A percentile compares a stretch with the other conserved stretches of the same genome.
Conservation (phyloP, 768 basidiomycete species). For the Nevesoporus exiguus region DNA sequence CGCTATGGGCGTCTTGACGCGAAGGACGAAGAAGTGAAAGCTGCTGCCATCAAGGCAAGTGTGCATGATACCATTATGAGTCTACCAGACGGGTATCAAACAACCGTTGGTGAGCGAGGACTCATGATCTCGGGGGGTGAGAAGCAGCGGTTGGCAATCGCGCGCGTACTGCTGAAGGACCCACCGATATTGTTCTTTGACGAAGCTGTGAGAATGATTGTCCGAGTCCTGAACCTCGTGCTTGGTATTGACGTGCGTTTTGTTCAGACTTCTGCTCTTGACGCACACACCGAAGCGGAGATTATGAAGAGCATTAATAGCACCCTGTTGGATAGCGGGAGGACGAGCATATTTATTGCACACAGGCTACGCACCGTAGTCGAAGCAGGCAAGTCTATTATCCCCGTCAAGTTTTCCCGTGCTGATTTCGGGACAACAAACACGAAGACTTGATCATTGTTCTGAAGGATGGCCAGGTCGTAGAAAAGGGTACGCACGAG, state of each 20-base stretch:
- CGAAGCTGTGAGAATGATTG: slow-evolving; percentile 73
- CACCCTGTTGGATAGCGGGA: slow-evolving; percentile 66
- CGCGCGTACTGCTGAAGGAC: slow-evolving; percentile 88
- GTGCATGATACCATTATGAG: slow-evolving; percentile 77
- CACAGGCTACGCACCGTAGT: slow-evolving; percentile 88
- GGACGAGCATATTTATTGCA: slow-evolving; percentile 96
- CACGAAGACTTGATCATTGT: slow-evolving; percentile 85
- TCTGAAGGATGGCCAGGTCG: slow-evolving; percentile 83
- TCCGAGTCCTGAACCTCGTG: background rate
- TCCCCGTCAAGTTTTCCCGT: background rate
- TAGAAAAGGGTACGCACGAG: slow-evolving; percentile 92
- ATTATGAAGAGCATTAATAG: slow-evolving; percentile 92
- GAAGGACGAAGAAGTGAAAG: slow-evolving; percentile 83
- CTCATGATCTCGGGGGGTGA: slow-evolving; percentile 99
- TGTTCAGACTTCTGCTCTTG: slow-evolving; percentile 86
- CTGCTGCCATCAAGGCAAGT: slow-evolving; percentile 82
- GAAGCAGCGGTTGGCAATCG: slow-evolving; percentile 95
- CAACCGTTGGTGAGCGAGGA: slow-evolving; percentile 93
- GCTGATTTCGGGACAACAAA: background rate
- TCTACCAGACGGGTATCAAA: slow-evolving; percentile 83
- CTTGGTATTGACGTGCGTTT: background rate
- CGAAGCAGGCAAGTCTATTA: slow-evolving; percentile 64
- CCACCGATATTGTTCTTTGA: slow-evolving; percentile 97
- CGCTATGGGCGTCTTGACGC: slow-evolving; percentile 88
- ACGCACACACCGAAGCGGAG: slow-evolving; percentile 92